A percentile compares a stretch with the other conserved stretches of the same genome.
These are phyloP conservation scores for Posidonia oceanica DNA, from an alignment of 116 monocot genomes.

Conservation along the genomic window DNA sequence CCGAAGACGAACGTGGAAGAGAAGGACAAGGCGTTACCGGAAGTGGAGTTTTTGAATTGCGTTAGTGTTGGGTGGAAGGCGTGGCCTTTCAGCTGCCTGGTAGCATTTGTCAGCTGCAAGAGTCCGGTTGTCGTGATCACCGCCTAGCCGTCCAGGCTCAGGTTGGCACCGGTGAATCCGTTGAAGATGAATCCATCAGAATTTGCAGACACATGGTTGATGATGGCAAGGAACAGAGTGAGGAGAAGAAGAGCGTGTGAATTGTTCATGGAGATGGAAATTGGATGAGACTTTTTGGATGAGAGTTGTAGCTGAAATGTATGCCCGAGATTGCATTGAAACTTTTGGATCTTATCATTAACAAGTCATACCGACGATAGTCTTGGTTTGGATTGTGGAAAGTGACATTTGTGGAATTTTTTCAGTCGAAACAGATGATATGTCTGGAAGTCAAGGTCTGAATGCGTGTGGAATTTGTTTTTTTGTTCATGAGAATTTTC, in stretches of 20 bases:
- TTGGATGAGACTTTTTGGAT: too few relatives aligned
- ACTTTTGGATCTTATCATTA: too few relatives aligned
- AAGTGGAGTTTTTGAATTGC: slow-evolving; percentile 11
- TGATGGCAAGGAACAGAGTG: too few relatives aligned
- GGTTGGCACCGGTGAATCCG: slow-evolving; percentile 22
- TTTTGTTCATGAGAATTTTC: too few relatives aligned
- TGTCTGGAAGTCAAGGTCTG: too few relatives aligned
- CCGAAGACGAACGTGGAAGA: slow-evolving; percentile 53
- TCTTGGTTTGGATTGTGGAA: too few relatives aligned
- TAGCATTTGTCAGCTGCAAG: slow-evolving; percentile 28
- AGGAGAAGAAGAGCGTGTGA: slow-evolving; percentile 9
- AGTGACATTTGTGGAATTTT: too few relatives aligned
- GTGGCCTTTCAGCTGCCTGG: slow-evolving; percentile 21
- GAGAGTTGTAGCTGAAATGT: too few relatives aligned
- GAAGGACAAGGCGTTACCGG: slow-evolving; percentile 19
- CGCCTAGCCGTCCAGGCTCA: slow-evolving; percentile 27
- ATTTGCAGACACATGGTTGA: neutral
- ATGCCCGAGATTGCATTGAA: too few relatives aligned
- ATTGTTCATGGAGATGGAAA: slow-evolving; percentile 2
- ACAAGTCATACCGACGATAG: too few relatives aligned
- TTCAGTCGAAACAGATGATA: too few relatives aligned
- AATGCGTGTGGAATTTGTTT: too few relatives aligned
- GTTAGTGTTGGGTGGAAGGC: slow-evolving; percentile 26
- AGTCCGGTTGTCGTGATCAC: slow-evolving; percentile 19
- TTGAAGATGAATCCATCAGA: slow-evolving; percentile 23